Percentiles rank a stretch among this genome's conserved stretches.
Evolutionary conservation across 192 early-diverging fungal species (phyloP).

Genomic region (Coemansia sp.): DNA sequence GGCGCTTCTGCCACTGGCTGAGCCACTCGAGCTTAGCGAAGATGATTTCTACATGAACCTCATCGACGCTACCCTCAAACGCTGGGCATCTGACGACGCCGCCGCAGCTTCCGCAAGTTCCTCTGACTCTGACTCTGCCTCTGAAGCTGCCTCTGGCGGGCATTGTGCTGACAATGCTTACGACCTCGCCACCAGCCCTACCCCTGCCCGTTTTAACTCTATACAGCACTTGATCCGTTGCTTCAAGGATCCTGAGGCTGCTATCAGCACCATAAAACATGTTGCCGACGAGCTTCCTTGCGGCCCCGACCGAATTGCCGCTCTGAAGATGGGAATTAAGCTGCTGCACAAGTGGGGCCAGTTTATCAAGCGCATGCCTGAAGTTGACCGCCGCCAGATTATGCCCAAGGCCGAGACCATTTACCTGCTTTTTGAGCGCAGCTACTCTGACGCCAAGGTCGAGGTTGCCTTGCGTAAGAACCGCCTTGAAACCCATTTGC

Average conservation of each 20-base stretch:
- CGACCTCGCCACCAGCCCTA: conserved; percentile 28
- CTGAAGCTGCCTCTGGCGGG: neutral
- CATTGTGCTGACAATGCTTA: neutral
- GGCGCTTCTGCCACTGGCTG: conserved; percentile 57
- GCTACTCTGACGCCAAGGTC: conserved; percentile 27
- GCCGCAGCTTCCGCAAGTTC: neutral
- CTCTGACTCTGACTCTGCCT: too few species aligned
- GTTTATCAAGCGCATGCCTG: conserved; percentile 43
- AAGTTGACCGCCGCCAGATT: conserved; percentile 25
- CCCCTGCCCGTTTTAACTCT: conserved; percentile 47
- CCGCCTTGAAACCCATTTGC: conserved; percentile 30
- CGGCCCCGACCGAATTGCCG: conserved; percentile 62
- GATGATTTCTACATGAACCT: conserved; percentile 67
- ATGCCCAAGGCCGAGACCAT: conserved; percentile 45
- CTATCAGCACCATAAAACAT: conserved; percentile 57
- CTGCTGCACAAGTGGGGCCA: conserved; percentile 50
- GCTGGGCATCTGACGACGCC: conserved; percentile 23
- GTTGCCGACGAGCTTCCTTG: conserved; percentile 59
- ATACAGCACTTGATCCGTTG: conserved; percentile 59
- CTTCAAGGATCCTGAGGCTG: conserved; percentile 55
- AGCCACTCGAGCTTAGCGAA: conserved; percentile 54
- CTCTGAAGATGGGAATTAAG: conserved; percentile 59
- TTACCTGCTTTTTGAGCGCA: conserved; percentile 35
- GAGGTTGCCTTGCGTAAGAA: conserved; percentile 30
- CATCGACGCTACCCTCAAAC: conserved; percentile 56